Base-by-base conservation (phyloP, 169 alveolate genomes). In the Plasmodium knowlesi region DNA sequence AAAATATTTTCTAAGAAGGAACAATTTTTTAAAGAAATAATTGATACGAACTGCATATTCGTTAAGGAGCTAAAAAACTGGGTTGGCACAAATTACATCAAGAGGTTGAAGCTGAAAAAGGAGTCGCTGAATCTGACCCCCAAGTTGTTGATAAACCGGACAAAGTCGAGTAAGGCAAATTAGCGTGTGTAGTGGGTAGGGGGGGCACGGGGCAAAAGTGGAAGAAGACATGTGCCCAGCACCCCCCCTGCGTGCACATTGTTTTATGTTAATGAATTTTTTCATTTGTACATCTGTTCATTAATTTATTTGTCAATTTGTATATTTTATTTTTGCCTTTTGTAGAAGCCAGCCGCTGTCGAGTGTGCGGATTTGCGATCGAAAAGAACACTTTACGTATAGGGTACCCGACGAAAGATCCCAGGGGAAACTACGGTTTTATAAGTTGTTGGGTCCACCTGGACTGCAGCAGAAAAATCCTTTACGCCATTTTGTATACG, bases 381-480 rank as follows among this genome's bases (percentile, higher is more conserved):
- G 86, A 70, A 50, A 93, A 88, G 83, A 82, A 84, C 67, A 84
- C 28, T 9, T 41, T 93, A 39, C 61, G 95, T 14, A 70, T 95
- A 78, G 96, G 96, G 28, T 72, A 86, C 32, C 97, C 97, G 34
- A 25, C 92, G n/a, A 92, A 93, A 46, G 96, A 93, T 37, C 82
- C 94, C 3, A 84, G 96, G 30, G 96, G 96, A 3, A 39, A 83
- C 25, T 91, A 73, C 61, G 97, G 97, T 5, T 92, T 82, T 85
- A 93, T 93, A 46, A 83, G 95, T 41, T 54, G 93, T 22, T 95
- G 96, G 96, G 79, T 50, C 3, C 97, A 95, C 37, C 37, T 94
- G 14, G 84, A 76, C n/a, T 95, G 97, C 76, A 93, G 95, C 81
- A 73, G 82, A 53, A 84, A 86, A 50, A 78, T 90, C n/a, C 79